Base-by-base conservation (phyloP, 305 asterid genomes). In the Fraxinus baroniana region DNA sequence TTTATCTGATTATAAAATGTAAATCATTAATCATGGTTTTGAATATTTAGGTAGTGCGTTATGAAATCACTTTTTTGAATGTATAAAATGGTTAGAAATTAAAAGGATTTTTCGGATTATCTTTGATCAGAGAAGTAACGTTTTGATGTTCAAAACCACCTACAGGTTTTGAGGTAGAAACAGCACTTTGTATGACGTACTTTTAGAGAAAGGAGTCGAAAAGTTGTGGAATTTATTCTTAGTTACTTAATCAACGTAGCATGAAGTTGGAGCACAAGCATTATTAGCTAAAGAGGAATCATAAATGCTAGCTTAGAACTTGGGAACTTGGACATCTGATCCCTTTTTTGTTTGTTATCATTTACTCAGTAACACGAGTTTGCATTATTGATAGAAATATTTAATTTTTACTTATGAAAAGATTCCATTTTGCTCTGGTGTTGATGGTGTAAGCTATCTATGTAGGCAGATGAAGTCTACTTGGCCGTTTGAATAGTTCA, bases 41-140 rank as follows among this genome's bases (percentile, higher is more conserved):
- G n/a, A 73, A 78, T 86, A 83, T 86, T 24, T 84, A 36, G 79
- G 62, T 80, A 75, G 87, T 84, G 74, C 85, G 86, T 64, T 83
- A 24, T 74, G 80, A 35, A 83, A 49, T 76, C 71, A 8, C 80
- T 73, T 73, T 75, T 82, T 85, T 74, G 72, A 83, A 85, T 85
- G 55, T 85, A 81, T 37, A 73, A 5, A 82, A 80, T 41, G 76
- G 71, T 81, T 80, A 62, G 83, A 84, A 79, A 20, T 52, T 52
- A 46, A 18, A 17, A 41, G 64, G 64, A 77, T 68, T 83, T 57
- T 52, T 37, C 41, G 77, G 87, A 78, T 75, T 82, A 77, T 79
- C 78, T 60, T 55, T 75, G 83, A 78, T 84, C 85, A 84, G 17
- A 30, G 36, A 52, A 52, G 80, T 73, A 83, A 33, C 57, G 30